Conservation (phyloP, 1,139 yeast species). For the Blastobotrys arbuscula region DNA sequence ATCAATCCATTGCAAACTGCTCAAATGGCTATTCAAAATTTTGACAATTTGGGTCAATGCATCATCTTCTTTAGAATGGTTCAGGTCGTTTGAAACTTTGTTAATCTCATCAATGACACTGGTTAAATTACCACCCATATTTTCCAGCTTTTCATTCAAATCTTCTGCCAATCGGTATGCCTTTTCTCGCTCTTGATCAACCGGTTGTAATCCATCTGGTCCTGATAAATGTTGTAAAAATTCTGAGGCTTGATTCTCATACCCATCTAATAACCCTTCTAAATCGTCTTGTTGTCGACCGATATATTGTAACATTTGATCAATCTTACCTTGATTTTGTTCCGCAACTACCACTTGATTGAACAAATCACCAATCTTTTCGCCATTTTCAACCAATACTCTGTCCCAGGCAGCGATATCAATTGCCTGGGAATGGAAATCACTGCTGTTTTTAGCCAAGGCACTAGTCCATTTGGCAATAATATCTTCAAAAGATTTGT, state of each 20-base stretch:
- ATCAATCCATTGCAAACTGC: constrained; percentile 84
- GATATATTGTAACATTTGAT: constrained; percentile 78
- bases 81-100: constrained; percentile 76
- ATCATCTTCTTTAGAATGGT: constrained; percentile 50
- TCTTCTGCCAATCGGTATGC: constrained; percentile 86
- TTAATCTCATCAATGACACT: constrained; percentile 82
- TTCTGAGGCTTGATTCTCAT: constrained; percentile 76
- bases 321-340: constrained; percentile 76
- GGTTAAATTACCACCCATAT: constrained; percentile 67
- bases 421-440: constrained; percentile 71
- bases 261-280: constrained; percentile 73
- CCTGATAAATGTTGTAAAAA: constrained; percentile 31
- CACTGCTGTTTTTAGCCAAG: constrained; percentile 61
- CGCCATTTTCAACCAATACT: constrained; percentile 77
- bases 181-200: constrained; percentile 82
- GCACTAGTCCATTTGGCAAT: constrained; percentile 92
- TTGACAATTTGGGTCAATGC: constrained; percentile 59
- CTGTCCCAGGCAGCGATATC: constrained; percentile 83
- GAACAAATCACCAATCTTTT: constrained; percentile 72
- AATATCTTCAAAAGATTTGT: constrained; percentile 88
- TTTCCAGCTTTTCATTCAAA: constrained; percentile 74
- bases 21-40: constrained; percentile 80
- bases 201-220: constrained; percentile 39
- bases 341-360: constrained; percentile 79
- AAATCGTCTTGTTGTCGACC: constrained; percentile 91